phyloP scores from a whole-genome alignment of 169 alveolate genomes.

The Plasmodium malariae region DNA sequence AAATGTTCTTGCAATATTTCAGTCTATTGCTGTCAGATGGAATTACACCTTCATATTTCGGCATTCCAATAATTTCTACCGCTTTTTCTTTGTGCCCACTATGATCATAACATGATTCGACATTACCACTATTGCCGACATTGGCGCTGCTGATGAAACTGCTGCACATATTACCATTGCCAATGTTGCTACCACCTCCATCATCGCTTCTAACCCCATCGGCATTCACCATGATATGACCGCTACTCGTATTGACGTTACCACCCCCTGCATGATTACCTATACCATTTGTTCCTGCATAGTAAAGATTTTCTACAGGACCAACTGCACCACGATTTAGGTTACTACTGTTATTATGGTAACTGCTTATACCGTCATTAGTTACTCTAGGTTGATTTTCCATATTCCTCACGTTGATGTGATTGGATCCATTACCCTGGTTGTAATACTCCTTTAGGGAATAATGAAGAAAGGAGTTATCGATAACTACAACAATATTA shows the following conservation, averaged over 20 bases:
- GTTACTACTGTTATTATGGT: background rate
- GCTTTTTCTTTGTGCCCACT: background rate
- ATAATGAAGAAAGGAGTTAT: slow-evolving; percentile 88
- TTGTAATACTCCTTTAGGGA: slow-evolving; percentile 77
- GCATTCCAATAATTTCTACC: slow-evolving; percentile 60
- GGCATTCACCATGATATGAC: background rate
- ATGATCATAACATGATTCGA: background rate
- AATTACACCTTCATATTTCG: slow-evolving; percentile 73
- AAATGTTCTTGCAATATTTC: slow-evolving; percentile 46
- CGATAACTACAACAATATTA: slow-evolving; percentile 88
- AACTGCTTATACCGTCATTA: background rate
- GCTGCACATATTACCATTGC: background rate
- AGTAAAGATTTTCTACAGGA: background rate
- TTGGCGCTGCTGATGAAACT: background rate
- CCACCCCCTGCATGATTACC: background rate
- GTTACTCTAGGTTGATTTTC: background rate
- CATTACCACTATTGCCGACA: background rate
- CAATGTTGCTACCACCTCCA: background rate
- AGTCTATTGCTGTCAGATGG: slow-evolving; percentile 55
- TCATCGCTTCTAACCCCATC: background rate
- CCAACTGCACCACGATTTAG: background rate
- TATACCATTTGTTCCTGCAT: background rate
- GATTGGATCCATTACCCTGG: background rate
- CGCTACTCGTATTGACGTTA: background rate
- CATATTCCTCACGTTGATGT: background rate